Conservation (phyloP, 164 flowering plant genomes). For the Chimonanthus praecox region DNA sequence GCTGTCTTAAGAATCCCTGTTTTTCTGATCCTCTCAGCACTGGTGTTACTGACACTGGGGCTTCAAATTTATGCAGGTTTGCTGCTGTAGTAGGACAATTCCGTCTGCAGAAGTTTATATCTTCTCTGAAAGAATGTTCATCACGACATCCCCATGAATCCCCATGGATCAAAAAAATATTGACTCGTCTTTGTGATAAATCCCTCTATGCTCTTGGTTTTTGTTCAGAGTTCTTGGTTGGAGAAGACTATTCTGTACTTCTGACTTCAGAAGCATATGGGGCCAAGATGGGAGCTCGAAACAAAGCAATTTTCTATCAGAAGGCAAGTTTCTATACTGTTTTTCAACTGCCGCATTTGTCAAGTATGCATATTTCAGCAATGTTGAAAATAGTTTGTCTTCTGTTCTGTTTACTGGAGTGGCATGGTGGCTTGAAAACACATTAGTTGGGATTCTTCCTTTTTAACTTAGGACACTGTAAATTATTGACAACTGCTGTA, state of each 20-base stretch:
- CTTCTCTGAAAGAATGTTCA: constrained; percentile 33
- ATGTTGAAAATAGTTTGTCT: not conserved
- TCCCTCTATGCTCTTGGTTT: constrained; percentile 65
- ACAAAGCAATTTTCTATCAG: constrained; percentile 62
- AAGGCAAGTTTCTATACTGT: constrained; percentile 39
- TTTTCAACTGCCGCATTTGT: not conserved
- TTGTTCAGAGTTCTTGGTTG: constrained; percentile 50
- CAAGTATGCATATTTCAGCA: not conserved
- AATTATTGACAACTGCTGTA: not conserved
- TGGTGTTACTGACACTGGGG: not conserved
- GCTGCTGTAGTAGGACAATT: constrained; percentile 64
- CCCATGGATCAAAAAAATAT: constrained; percentile 35
- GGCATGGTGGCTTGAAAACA: not conserved
- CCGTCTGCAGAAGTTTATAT: constrained; percentile 59
- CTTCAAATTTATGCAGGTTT: constrained; percentile 52
- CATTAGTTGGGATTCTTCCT: not conserved
- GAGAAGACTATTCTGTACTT: constrained; percentile 52
- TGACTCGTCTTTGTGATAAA: constrained; percentile 38
- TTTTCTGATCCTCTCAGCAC: not conserved
- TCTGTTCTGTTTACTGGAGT: not conserved
- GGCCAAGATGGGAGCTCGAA: constrained; percentile 32
- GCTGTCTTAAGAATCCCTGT: not conserved
- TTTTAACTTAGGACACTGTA: not conserved
- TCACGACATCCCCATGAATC: constrained; percentile 14
- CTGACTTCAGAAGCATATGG: constrained; percentile 51